Evolutionary conservation across 2,329 filamentous ascomycete species (phyloP).

Genomic region (Lachnellula subtilissima): DNA sequence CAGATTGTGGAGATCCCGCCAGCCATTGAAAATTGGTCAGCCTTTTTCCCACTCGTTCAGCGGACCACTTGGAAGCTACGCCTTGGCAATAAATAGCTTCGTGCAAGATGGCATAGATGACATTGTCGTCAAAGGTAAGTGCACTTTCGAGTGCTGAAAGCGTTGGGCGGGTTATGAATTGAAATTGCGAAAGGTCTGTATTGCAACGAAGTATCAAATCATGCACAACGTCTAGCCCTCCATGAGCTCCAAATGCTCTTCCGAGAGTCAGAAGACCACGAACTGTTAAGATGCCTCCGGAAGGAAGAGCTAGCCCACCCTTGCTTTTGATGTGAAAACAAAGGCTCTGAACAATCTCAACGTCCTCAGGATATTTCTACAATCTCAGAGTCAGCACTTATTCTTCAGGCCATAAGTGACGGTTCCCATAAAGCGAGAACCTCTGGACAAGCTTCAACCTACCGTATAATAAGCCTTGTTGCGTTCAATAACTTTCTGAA

Average conservation of each 20-base stretch:
- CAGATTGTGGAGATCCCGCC: slow-evolving; percentile 22
- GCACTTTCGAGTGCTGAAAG: slow-evolving; percentile 63
- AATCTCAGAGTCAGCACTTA: neutral
- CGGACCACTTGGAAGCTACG: slow-evolving; percentile 68
- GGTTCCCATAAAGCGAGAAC: too few relatives aligned
- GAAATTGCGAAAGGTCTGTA: slow-evolving; percentile 70
- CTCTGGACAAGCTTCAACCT: neutral
- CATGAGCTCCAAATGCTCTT: slow-evolving; percentile 72
- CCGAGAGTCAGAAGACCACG: slow-evolving; percentile 73
- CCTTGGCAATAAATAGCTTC: slow-evolving; percentile 80
- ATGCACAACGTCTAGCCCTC: slow-evolving; percentile 72
- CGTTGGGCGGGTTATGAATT: slow-evolving; percentile 68
- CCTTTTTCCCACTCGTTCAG: slow-evolving; percentile 54
- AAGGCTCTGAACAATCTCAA: slow-evolving; percentile 61
- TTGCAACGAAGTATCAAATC: slow-evolving; percentile 65
- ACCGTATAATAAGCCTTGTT: slow-evolving; percentile 61
- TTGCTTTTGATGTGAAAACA: slow-evolving; percentile 59
- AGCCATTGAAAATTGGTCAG: slow-evolving; percentile 48
- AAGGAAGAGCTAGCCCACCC: slow-evolving; percentile 58
- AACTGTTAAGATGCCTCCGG: slow-evolving; percentile 68
- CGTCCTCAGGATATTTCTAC: slow-evolving; percentile 76
- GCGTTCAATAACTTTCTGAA: slow-evolving; percentile 62
- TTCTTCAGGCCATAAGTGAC: neutral
- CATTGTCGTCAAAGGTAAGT: slow-evolving; percentile 66
- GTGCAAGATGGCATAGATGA: slow-evolving; percentile 83